Percentiles rank a stretch among this genome's conserved stretches.
Conservation (phyloP, 805 yeast species). For the Priceomyces fermenticarens region DNA sequence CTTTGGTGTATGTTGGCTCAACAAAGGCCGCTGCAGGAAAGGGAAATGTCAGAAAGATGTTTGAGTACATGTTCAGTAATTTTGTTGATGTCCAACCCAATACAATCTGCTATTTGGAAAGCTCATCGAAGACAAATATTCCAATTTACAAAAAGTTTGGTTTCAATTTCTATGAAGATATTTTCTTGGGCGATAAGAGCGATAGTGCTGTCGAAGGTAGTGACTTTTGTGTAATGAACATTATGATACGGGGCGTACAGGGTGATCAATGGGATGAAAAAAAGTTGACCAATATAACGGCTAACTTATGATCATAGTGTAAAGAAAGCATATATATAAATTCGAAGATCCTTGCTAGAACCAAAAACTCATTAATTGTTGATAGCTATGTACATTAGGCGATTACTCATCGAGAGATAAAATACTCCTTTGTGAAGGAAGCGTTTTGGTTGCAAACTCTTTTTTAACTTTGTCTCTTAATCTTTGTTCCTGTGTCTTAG, state of each 20-base stretch:
- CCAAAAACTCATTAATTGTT: too few species aligned
- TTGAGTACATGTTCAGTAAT: slow-evolving; percentile 46
- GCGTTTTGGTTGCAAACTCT: slow-evolving; percentile 49
- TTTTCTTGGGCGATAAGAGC: slow-evolving; percentile 37
- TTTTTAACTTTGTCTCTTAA: slow-evolving; percentile 49
- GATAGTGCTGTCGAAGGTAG: slow-evolving; percentile 29
- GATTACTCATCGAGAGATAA: slow-evolving; percentile 39
- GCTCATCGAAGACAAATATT: slow-evolving; percentile 43
- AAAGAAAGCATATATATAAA: too few species aligned
- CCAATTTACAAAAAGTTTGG: slow-evolving; percentile 55
- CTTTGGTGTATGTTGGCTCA: slow-evolving; percentile 48
- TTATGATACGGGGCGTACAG: slow-evolving; percentile 38
- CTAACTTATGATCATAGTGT: slow-evolving; percentile 8
- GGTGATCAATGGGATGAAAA: slow-evolving; percentile 32
- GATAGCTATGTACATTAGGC: too few species aligned
- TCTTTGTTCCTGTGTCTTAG: slow-evolving; percentile 58
- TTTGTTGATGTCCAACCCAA: slow-evolving; percentile 41
- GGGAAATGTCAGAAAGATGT: slow-evolving; percentile 50
- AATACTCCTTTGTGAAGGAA: slow-evolving; percentile 58
- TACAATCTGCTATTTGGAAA: slow-evolving; percentile 48
- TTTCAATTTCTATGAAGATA: slow-evolving; percentile 47
- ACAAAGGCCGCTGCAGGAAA: slow-evolving; percentile 49
- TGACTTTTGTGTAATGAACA: slow-evolving; percentile 41
- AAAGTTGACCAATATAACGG: not conserved
- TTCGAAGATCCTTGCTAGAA: not conserved